Conservation (phyloP, 306 rosid species). For the Myrica gale region DNA sequence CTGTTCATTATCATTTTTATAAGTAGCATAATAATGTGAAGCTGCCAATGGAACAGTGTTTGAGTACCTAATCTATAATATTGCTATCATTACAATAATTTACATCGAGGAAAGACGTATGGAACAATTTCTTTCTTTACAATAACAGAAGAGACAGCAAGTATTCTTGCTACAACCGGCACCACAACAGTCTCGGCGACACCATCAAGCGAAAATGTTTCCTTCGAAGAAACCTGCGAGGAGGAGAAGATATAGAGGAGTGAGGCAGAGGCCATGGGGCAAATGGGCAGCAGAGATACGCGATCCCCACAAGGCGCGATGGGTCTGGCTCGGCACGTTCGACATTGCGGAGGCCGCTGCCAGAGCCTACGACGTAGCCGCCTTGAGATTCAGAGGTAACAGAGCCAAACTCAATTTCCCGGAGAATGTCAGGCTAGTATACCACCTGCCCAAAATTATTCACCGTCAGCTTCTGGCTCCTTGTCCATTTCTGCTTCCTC, state of each 20-base stretch:
- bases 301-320: slow-evolving; percentile 92
- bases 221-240: slow-evolving; percentile 55
- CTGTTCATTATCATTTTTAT: neutral
- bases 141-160: slow-evolving; percentile 41
- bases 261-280: slow-evolving; percentile 96
- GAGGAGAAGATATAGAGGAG: slow-evolving; percentile 82
- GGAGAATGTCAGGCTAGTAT: slow-evolving; percentile 60
- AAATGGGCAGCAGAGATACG: slow-evolving; percentile 99
- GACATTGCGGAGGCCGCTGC: slow-evolving; percentile 97
- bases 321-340: slow-evolving; percentile 98
- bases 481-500: neutral
- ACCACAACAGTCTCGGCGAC: neutral
- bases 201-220: slow-evolving; percentile 28
- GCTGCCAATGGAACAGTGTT: neutral
- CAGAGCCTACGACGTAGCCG: slow-evolving; percentile 90
- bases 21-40: neutral
- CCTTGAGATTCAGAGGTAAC: slow-evolving; percentile 86
- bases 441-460: slow-evolving; percentile 25
- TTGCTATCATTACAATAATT: neutral
- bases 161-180: neutral
- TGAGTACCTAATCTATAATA: neutral
- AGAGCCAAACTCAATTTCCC: slow-evolving; percentile 96
- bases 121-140: neutral
- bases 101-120: neutral
- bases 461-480: neutral